Conservation (phyloP, 2,329 filamentous ascomycete species). For the Hymenoscyphus scutula region DNA sequence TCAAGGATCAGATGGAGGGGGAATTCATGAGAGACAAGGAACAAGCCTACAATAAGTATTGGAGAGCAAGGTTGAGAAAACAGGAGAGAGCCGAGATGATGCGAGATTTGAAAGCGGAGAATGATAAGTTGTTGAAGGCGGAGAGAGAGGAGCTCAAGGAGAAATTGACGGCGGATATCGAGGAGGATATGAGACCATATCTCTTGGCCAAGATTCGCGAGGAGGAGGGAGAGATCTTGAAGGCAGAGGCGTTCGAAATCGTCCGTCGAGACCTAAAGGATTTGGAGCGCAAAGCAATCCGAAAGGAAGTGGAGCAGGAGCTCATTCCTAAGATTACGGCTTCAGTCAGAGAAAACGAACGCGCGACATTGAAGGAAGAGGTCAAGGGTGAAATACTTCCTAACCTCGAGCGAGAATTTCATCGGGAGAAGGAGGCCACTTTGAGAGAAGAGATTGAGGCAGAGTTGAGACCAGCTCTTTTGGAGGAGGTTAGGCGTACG, state of each 20-base stretch:
- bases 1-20: slow-evolving; percentile 3
- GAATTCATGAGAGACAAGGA: neutral
- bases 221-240: neutral
- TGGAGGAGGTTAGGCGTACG: neutral
- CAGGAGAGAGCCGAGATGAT: neutral
- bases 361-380: neutral
- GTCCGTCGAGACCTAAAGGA: neutral
- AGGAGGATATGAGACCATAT: neutral
- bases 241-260: neutral
- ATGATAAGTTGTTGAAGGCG: neutral
- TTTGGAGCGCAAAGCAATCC: neutral
- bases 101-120: slow-evolving; percentile 2
- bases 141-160: slow-evolving; percentile 2
- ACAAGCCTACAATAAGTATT: neutral
- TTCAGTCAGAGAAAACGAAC: neutral
- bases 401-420: neutral
- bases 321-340: slow-evolving; percentile 1
- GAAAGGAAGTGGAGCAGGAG: neutral
- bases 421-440: neutral
- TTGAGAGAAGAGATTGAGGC: slow-evolving; percentile 4
- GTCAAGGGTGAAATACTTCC: neutral
- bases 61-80: neutral
- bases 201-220: neutral
- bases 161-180: neutral
- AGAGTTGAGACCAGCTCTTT: neutral